Evolutionary conservation across 148 eudicot genomes (phyloP).

Genomic region (Arbutus unedo): DNA sequence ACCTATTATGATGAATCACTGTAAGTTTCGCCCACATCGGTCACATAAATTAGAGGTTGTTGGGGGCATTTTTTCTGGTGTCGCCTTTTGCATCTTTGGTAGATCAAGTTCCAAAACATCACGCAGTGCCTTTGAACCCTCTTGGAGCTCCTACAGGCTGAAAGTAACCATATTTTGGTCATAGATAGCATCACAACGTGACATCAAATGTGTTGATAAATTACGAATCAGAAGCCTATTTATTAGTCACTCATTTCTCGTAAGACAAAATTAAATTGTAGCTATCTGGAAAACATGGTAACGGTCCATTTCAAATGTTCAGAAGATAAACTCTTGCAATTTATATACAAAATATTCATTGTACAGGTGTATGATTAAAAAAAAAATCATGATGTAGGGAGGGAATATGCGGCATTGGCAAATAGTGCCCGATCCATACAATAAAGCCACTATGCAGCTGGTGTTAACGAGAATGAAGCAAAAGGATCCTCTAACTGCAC

Average conservation of each 20-base stretch:
- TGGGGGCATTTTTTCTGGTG: constrained; percentile 36
- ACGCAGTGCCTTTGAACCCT: constrained; percentile 62
- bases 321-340: too few species aligned
- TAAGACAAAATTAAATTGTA: neutral
- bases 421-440: too few species aligned
- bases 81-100: constrained; percentile 63
- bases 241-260: neutral
- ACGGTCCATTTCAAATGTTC: too few species aligned
- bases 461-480: too few species aligned
- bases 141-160: constrained; percentile 73
- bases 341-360: too few species aligned
- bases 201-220: neutral
- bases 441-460: too few species aligned
- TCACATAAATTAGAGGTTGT: constrained; percentile 42
- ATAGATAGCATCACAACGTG: neutral
- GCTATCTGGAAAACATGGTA: too few species aligned
- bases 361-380: too few species aligned
- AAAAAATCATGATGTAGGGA: too few species aligned
- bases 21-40: constrained; percentile 64
- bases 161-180: constrained; percentile 4
- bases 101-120: constrained; percentile 74
- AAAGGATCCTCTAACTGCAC: too few species aligned
- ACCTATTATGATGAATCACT: too few species aligned
- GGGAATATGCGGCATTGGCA: too few species aligned
- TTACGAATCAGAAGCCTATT: neutral